Percentiles rank a stretch among this genome's conserved stretches.
Evolutionary conservation across 2,329 filamentous ascomycete species (phyloP).

Genomic region (Stemphylium vesicarium): DNA sequence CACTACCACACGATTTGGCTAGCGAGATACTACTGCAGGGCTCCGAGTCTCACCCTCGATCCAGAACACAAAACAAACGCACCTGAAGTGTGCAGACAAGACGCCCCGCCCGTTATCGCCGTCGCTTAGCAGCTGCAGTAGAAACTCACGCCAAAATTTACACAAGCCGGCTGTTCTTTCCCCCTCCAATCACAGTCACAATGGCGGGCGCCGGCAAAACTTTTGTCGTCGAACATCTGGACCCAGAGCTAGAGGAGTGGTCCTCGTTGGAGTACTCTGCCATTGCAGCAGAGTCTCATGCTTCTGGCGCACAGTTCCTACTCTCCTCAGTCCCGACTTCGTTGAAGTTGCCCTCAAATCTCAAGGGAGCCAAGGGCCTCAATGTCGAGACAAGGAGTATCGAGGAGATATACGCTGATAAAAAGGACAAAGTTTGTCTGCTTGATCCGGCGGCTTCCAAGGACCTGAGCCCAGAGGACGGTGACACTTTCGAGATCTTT

Average conservation of each 20-base stretch:
- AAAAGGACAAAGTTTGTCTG: constrained; percentile 81
- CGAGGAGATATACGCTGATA: constrained; percentile 76
- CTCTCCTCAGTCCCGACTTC: constrained; percentile 78
- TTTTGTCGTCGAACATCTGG: constrained; percentile 95
- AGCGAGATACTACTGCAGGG: constrained; percentile 37
- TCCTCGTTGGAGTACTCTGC: constrained; percentile 89
- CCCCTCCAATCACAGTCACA: constrained; percentile 16
- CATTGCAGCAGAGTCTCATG: constrained; percentile 81
- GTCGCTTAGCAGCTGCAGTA: constrained; percentile 9
- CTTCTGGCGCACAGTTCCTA: constrained; percentile 72
- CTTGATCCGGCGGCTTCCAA: constrained; percentile 83
- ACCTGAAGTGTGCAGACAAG: constrained; percentile 1
- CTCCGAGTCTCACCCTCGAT: constrained; percentile 30
- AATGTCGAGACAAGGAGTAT: constrained; percentile 77
- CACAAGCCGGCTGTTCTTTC: constrained; percentile 19
- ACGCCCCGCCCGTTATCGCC: background rate
- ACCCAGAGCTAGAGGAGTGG: constrained; percentile 92
- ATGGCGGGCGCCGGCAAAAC: constrained; percentile 62
- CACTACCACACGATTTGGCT: constrained; percentile 28
- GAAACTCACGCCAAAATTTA: constrained; percentile 6
- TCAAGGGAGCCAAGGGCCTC: constrained; percentile 68
- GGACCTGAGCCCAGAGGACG: constrained; percentile 85
- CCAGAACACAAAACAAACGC: constrained; percentile 7
- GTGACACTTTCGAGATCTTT: constrained; percentile 83
- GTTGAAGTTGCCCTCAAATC: constrained; percentile 65